Evolutionary conservation across 1,139 yeast species (phyloP).

Genomic region (Sugiyamaella paludigena): DNA sequence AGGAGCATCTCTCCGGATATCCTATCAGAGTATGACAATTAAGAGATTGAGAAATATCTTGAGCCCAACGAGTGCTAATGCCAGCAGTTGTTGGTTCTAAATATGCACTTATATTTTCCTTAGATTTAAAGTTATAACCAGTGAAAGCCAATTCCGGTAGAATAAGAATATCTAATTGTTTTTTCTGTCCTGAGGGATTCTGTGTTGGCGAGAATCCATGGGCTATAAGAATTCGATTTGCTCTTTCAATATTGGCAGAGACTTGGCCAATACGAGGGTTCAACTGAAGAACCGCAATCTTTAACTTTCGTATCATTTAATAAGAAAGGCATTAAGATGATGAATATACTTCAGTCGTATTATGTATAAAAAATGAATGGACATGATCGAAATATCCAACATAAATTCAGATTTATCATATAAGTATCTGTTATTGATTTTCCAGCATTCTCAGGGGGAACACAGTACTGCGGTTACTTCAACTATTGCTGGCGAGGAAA

Average conservation of each 20-base stretch:
- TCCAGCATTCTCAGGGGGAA: no score
- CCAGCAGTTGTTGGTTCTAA: slow-evolving; percentile 49
- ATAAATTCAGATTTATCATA: no score
- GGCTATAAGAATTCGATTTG: slow-evolving; percentile 43
- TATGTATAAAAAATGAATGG: no score
- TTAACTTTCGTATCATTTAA: slow-evolving; percentile 34
- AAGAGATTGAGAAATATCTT: slow-evolving; percentile 47
- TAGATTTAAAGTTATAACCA: slow-evolving; percentile 68
- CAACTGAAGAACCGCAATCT: slow-evolving; percentile 66
- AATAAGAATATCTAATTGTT: slow-evolving; percentile 50
- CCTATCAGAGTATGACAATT: slow-evolving; percentile 76
- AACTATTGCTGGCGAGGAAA: no score
- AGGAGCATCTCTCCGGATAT: slow-evolving; percentile 59
- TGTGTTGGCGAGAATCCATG: slow-evolving; percentile 23
- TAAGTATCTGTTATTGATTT: no score
- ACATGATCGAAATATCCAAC: no score
- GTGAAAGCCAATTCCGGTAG: slow-evolving; percentile 85
- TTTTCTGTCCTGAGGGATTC: slow-evolving; percentile 10
- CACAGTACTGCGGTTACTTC: no score
- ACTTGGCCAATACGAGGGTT: slow-evolving; percentile 64
- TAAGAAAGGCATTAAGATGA: no score
- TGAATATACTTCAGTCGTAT: no score
- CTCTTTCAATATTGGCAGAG: slow-evolving; percentile 52
- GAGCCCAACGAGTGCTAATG: slow-evolving; percentile 57
- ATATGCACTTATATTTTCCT: slow-evolving; percentile 56